Conservation (phyloP, 257 asterid genomes). For the Fraxinus anomala region DNA sequence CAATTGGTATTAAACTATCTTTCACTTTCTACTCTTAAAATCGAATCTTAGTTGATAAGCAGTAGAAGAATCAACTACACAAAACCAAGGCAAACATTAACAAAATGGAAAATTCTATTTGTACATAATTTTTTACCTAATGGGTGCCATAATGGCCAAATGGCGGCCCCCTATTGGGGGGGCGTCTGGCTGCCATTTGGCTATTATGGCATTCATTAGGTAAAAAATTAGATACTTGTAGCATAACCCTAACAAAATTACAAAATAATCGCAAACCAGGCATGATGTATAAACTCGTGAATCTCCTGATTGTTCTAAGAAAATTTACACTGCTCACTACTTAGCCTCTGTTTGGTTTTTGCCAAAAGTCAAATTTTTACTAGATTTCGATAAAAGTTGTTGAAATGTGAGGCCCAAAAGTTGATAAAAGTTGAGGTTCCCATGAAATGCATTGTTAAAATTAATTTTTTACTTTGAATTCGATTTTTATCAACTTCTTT, state of each 20-base stretch:
- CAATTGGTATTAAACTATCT: background rate
- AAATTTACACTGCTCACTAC: background rate
- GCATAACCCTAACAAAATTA: background rate
- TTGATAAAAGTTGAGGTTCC: too few relatives aligned
- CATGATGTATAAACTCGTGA: background rate
- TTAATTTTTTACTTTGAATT: too few relatives aligned
- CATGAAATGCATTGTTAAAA: too few relatives aligned
- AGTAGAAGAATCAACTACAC: background rate
- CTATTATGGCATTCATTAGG: too few relatives aligned
- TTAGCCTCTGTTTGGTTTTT: background rate
- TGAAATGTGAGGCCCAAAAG: background rate
- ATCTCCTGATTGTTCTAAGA: background rate
- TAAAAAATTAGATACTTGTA: too few relatives aligned
- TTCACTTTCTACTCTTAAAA: background rate
- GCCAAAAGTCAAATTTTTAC: too few relatives aligned
- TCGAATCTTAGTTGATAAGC: background rate
- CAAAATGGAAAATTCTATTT: background rate
- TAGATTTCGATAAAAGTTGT: too few relatives aligned
- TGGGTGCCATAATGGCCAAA: too few relatives aligned
- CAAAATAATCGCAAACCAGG: background rate
- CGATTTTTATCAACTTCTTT: too few relatives aligned
- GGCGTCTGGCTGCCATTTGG: too few relatives aligned
- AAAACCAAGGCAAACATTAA: conserved; percentile 10
- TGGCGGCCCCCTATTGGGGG: too few relatives aligned
- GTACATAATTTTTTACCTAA: too few relatives aligned